phyloP scores from a whole-genome alignment of 495 filamentous ascomycete genomes.

The Aspergillus asperescens region DNA sequence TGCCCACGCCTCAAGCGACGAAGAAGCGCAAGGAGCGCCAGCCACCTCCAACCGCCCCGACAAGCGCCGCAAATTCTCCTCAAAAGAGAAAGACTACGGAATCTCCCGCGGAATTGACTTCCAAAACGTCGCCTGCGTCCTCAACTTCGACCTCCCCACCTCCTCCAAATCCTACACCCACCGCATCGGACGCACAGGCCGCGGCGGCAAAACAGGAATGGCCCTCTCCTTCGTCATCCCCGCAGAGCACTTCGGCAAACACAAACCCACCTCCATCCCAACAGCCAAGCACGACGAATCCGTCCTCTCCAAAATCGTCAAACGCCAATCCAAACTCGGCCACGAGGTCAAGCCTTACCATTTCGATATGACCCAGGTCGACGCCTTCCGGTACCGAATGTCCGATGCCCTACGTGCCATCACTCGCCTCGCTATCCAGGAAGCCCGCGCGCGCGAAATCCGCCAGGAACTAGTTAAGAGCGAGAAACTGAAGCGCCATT shows the following conservation, averaged over 20 bases:
- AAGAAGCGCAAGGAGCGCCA: constrained; percentile 26
- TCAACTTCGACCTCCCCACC: constrained; percentile 94
- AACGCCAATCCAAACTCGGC: constrained; percentile 65
- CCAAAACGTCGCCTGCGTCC: constrained; percentile 84
- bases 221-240: constrained; percentile 93
- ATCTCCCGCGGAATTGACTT: constrained; percentile 95
- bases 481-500: constrained; percentile 90
- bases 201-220: constrained; percentile 86
- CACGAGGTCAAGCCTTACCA: constrained; percentile 80
- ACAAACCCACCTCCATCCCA: constrained; percentile 73
- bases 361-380: constrained; percentile 91
- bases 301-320: constrained; percentile 66
- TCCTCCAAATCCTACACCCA: constrained; percentile 91
- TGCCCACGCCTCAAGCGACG: constrained; percentile 30
- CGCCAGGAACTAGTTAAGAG: constrained; percentile 83
- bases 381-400: constrained; percentile 92
- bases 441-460: constrained; percentile 83
- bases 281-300: constrained; percentile 76
- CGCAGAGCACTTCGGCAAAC: constrained; percentile 71
- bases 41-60: constrained; percentile 28
- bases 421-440: constrained; percentile 76
- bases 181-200: constrained; percentile 87
- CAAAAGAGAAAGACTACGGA: constrained; percentile 78
- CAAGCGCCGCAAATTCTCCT: constrained; percentile 59
- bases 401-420: constrained; percentile 80